Evolutionary conservation across 768 basidiomycete species (phyloP).

Genomic region (Suillus weaverae): DNA sequence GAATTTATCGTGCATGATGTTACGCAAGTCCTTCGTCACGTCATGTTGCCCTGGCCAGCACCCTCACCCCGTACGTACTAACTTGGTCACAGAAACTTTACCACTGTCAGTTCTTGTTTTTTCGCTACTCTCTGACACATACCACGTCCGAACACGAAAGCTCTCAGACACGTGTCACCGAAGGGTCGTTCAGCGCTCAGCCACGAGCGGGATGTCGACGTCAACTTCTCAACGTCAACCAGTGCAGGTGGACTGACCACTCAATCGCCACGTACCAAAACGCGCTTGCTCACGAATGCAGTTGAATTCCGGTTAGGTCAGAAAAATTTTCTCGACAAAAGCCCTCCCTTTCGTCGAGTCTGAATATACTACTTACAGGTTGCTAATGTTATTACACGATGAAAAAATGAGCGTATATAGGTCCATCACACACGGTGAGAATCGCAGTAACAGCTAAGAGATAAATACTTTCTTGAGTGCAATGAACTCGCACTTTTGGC

Average conservation of each 20-base stretch:
- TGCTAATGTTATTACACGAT: conserved; percentile 8
- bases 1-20: not conserved
- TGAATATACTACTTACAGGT: not conserved
- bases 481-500: conserved; percentile 58
- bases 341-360: not conserved
- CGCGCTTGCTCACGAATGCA: not conserved
- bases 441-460: conserved; percentile 46
- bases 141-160: not conserved
- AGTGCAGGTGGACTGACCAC: not conserved
- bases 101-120: not conserved
- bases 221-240: not conserved
- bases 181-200: not conserved
- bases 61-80: not conserved
- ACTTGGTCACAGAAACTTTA: not conserved
- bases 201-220: no score
- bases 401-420: not conserved
- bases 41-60: not conserved
- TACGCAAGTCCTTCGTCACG: not conserved
- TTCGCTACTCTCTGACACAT: not conserved
- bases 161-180: not conserved
- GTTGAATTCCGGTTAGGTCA: not conserved
- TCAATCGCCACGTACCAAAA: not conserved
- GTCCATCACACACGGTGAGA: not conserved
- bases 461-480: conserved; percentile 88
- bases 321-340: not conserved